Evolutionary conservation across 768 basidiomycete species (phyloP), one percentile per base, ranked within the genome.

Genomic region (Psilocybe subaeruginosa): DNA sequence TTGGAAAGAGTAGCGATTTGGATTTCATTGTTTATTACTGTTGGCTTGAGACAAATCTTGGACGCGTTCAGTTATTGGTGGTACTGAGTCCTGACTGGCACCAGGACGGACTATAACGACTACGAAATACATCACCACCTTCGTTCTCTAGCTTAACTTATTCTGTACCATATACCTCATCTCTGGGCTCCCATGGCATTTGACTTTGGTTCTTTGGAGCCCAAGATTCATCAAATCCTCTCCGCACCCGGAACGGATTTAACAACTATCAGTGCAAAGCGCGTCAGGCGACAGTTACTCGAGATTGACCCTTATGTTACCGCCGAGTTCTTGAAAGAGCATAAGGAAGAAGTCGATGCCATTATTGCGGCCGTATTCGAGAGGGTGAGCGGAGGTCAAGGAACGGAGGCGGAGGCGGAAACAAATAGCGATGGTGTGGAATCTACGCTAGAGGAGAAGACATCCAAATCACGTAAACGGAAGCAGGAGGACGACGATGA

Each of bases 201-300:
- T 68, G 80, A 88, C 69, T 76, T 86, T 50, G 67, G 71, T 61
- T 74, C 80, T 60, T 80, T 92, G 65, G 83, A 87, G 73, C 80
- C 82, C 11, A 80, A 77, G 61, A 89, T 95, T 70, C 81, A 80
- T 65, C 76, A 80, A 60, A 92, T 95, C 72, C 85, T 95, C 54
- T 80, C 85, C 31, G 88, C 89, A 17, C 93, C 93, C 3, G 88
- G 85, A 50, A 89, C 85, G 50, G 90, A 95, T 80, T 82, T 95
- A 68, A 63, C 79, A 49, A 90, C 89, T 49, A 92, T 95, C 74
- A 91, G 88, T 71, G 95, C 94, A 49, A 97, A 93, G 77, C 88
- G 87, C 75, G 93, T 97, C 68, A 86, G 95, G 65, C 90, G 89
- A 70, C 84, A 87, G 70, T 77, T 95, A 63, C 68, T 78, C 59